These are phyloP conservation scores for Phytophthora agathidicida DNA, from an alignment of 352 stramenopile species.

Conservation along the genomic window DNA sequence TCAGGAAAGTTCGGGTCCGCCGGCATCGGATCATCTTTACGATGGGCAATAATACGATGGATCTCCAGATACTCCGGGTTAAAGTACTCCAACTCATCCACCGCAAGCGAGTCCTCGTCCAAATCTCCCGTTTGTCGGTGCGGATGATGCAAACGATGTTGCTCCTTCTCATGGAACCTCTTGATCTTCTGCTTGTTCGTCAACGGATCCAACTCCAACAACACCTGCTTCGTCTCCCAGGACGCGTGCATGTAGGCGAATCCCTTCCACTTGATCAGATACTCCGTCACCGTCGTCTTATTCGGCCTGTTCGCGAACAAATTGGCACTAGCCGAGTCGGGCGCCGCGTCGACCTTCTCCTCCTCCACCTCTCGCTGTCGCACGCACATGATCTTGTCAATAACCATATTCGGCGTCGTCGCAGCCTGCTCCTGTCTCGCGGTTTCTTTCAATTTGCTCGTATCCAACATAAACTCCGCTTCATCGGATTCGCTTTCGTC, in stretches of 20 bases:
- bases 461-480: conserved; percentile 42
- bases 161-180: conserved; percentile 87
- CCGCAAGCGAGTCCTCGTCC: conserved; percentile 43
- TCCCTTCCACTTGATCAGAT: conserved; percentile 92
- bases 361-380: conserved; percentile 54
- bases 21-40: conserved; percentile 63
- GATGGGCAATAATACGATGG: conserved; percentile 84
- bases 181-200: conserved; percentile 91
- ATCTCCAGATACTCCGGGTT: conserved; percentile 92
- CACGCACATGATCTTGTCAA: conserved; percentile 90
- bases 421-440: conserved; percentile 18
- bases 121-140: conserved; percentile 42
- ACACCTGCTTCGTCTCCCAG: conserved; percentile 80
- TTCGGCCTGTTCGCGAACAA: conserved; percentile 47
- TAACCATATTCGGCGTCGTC: conserved; percentile 66
- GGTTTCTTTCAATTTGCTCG: conserved; percentile 42
- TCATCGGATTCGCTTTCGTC: conserved; percentile 57
- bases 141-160: conserved; percentile 48
- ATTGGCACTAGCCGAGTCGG: conserved; percentile 41
- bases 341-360: conserved; percentile 6
- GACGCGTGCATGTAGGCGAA: conserved; percentile 90
- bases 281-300: conserved; percentile 64
- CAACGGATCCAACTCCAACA: conserved; percentile 78
- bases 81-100: conserved; percentile 84
- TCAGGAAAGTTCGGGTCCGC: conserved; percentile 59